Evolutionary conservation across 371 early-diverging fungal species (phyloP).

Genomic region (Mortierella sp.): DNA sequence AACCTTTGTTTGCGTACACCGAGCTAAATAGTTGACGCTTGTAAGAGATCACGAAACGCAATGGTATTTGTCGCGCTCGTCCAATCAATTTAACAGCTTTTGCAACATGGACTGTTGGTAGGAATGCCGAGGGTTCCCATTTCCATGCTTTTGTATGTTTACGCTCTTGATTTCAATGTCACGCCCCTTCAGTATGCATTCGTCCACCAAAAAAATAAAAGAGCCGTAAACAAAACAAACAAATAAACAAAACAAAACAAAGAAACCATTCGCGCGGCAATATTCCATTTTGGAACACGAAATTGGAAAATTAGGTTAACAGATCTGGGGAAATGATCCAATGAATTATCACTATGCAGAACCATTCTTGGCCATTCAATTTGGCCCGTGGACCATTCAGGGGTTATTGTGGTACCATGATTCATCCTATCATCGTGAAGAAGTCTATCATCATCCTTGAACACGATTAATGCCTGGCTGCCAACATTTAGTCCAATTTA

Average conservation of each 20-base stretch:
- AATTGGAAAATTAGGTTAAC: background rate
- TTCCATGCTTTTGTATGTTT: background rate
- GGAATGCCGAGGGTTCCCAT: background rate
- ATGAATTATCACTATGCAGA: background rate
- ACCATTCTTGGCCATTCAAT: slow-evolving; percentile 2
- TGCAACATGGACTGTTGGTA: background rate
- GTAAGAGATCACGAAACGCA: too few relatives aligned
- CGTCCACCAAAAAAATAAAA: background rate
- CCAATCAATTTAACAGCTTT: background rate
- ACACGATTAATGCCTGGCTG: background rate
- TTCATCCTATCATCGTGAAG: slow-evolving; percentile 17
- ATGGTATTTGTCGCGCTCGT: too few relatives aligned
- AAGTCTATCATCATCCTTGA: slow-evolving; percentile 8
- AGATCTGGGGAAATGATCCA: background rate
- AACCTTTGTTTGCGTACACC: too few relatives aligned
- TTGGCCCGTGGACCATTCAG: slow-evolving; percentile 11
- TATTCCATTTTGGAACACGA: background rate
- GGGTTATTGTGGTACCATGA: background rate
- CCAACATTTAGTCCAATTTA: too few relatives aligned
- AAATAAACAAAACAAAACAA: background rate
- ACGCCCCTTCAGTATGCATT: background rate
- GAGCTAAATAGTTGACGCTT: too few relatives aligned
- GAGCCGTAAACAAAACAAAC: background rate
- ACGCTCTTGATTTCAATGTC: background rate
- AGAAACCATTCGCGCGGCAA: background rate